phyloP scores from a whole-genome alignment of 2,329 filamentous ascomycete species.

The Colletotrichum costaricense region DNA sequence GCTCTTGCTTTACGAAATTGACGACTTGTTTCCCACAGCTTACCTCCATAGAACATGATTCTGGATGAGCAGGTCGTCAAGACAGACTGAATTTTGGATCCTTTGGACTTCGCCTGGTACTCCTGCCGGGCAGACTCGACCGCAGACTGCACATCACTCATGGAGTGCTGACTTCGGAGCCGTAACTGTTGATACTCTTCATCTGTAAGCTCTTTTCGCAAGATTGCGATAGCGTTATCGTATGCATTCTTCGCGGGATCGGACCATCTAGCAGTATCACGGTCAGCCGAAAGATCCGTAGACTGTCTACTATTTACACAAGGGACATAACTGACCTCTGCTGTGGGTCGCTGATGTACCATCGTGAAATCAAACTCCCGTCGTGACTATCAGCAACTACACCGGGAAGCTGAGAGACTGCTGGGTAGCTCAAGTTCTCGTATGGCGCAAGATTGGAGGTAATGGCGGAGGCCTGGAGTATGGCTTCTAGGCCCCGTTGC shows the following conservation, averaged over 20 bases:
- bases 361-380: neutral
- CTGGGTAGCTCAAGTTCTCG: neutral
- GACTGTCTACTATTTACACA: neutral
- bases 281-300: neutral
- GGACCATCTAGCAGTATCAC: neutral
- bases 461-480: neutral
- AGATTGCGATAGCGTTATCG: neutral
- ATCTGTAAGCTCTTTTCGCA: neutral
- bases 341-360: neutral
- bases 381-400: neutral
- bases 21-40: neutral
- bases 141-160: slow-evolving; percentile 1
- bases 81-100: neutral
- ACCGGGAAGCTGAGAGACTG: neutral
- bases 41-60: slow-evolving; percentile 15
- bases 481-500: neutral
- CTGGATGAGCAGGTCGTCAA: slow-evolving; percentile 7
- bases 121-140: neutral
- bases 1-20: no score
- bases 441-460: neutral
- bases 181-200: neutral
- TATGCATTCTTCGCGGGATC: slow-evolving; percentile 9
- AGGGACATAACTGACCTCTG: neutral
- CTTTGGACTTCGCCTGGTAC: neutral
- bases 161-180: neutral